phyloP scores from a whole-genome alignment of 2,329 filamentous ascomycete genomes.

The Myriosclerotinia curreyana region DNA sequence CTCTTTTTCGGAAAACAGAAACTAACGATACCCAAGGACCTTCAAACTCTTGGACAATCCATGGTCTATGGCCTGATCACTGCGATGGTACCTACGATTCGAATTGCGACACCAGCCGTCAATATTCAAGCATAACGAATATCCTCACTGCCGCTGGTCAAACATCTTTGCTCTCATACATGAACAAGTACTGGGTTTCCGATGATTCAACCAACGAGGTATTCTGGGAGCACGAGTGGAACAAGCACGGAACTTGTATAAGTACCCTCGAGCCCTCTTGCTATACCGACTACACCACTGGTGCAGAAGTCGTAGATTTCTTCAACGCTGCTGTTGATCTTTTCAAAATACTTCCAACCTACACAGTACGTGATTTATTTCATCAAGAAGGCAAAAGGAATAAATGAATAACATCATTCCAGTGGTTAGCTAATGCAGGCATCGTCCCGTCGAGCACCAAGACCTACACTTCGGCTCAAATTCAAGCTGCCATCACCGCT shows the following conservation, averaged over 20 bases:
- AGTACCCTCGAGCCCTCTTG: conserved; percentile 65
- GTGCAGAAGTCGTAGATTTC: conserved; percentile 56
- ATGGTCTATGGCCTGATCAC: conserved; percentile 63
- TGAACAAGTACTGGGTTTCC: conserved; percentile 63
- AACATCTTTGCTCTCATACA: conserved; percentile 58
- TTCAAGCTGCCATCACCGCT: conserved; percentile 45
- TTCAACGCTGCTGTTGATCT: conserved; percentile 20
- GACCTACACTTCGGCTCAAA: conserved; percentile 46
- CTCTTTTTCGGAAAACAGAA: neutral
- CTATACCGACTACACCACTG: conserved; percentile 48
- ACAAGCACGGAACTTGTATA: conserved; percentile 72
- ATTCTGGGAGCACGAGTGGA: conserved; percentile 74
- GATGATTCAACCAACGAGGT: conserved; percentile 59
- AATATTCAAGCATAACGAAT: conserved; percentile 61
- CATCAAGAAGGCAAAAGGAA: neutral
- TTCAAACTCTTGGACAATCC: conserved; percentile 67
- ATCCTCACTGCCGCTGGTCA: conserved; percentile 57
- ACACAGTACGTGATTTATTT: conserved; percentile 45
- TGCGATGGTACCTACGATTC: conserved; percentile 68
- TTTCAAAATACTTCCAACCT: conserved; percentile 65
- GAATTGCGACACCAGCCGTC: conserved; percentile 61
- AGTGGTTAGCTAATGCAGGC: conserved; percentile 59
- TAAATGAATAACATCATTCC: conserved; percentile 3
- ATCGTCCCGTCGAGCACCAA: conserved; percentile 48
- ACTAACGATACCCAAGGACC: conserved; percentile 41